These are phyloP conservation scores for Clavispora santaluciae DNA, from an alignment of 805 yeast species.

Conservation along the genomic window DNA sequence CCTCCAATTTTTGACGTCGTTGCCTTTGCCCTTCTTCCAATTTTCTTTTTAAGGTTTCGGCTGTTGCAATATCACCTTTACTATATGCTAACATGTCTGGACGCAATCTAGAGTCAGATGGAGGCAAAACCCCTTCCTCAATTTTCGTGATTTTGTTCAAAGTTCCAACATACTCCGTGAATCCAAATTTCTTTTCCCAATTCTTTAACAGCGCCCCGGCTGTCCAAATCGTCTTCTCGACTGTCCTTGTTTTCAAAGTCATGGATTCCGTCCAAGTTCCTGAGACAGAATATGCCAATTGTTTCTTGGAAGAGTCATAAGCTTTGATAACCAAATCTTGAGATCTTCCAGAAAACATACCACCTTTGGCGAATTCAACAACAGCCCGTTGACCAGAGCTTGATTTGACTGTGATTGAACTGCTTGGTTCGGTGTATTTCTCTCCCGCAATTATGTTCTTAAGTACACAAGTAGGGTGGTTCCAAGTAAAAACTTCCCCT, in stretches of 20 bases:
- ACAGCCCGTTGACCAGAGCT: constrained; percentile 66
- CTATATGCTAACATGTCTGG: constrained; percentile 81
- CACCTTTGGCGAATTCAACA: constrained; percentile 72
- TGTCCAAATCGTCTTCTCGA: constrained; percentile 58
- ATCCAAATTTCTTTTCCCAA: constrained; percentile 69
- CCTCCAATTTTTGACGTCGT: constrained; percentile 58
- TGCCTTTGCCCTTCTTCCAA: constrained; percentile 79
- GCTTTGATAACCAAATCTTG: constrained; percentile 57
- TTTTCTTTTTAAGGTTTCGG: constrained; percentile 63
- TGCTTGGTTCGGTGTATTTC: constrained; percentile 83
- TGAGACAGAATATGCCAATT: constrained; percentile 37
- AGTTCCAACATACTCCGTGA: constrained; percentile 75
- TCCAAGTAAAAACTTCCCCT: constrained; percentile 77
- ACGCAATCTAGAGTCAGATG: constrained; percentile 84
- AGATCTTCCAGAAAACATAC: constrained; percentile 78
- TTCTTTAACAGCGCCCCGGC: constrained; percentile 61
- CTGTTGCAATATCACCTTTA: constrained; percentile 59
- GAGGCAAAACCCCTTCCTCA: constrained; percentile 63
- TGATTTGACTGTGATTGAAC: constrained; percentile 60
- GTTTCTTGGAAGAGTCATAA: constrained; percentile 30
- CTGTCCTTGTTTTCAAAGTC: constrained; percentile 37
- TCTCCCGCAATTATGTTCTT: constrained; percentile 94
- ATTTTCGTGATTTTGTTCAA: constrained; percentile 73
- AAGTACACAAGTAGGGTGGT: constrained; percentile 74
- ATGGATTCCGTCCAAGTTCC: constrained; percentile 87